phyloP scores from a whole-genome alignment of 345 rosid species.

The Conringia planisiliqua region DNA sequence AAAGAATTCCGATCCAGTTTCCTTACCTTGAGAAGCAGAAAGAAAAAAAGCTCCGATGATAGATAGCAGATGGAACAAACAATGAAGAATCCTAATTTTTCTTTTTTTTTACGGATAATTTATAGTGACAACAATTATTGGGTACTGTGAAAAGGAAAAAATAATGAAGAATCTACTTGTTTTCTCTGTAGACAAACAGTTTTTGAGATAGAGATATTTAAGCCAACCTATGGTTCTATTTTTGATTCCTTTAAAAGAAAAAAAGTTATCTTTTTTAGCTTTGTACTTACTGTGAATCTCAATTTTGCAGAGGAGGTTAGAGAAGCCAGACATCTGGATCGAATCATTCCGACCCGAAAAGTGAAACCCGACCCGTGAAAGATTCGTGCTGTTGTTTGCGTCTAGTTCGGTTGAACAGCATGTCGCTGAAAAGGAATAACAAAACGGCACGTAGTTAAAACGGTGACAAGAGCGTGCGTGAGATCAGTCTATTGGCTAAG shows the following conservation, averaged over 20 bases:
- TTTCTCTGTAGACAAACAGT: constrained; percentile 17
- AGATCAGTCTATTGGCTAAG: background rate
- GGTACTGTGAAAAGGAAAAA: background rate
- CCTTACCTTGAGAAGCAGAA: constrained; percentile 14
- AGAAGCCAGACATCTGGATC: constrained; percentile 17
- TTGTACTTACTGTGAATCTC: constrained; percentile 21
- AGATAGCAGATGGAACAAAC: background rate
- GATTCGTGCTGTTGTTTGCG: background rate
- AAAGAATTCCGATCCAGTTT: constrained; percentile 13
- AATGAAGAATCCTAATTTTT: background rate
- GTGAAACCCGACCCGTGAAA: background rate
- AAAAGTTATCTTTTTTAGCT: background rate
- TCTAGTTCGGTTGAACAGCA: background rate
- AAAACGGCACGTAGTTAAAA: background rate
- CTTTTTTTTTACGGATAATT: background rate
- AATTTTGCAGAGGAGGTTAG: constrained; percentile 21
- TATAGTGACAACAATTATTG: constrained; percentile 16
- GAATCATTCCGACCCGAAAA: constrained; percentile 5
- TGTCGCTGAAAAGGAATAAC: background rate
- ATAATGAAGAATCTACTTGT: background rate
- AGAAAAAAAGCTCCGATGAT: background rate
- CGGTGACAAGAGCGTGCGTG: background rate
- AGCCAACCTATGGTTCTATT: background rate
- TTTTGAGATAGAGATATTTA: constrained; percentile 14
- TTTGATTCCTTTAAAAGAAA: background rate